Base-by-base conservation (phyloP, 139 green algal genomes). In the Volvox africanus region DNA sequence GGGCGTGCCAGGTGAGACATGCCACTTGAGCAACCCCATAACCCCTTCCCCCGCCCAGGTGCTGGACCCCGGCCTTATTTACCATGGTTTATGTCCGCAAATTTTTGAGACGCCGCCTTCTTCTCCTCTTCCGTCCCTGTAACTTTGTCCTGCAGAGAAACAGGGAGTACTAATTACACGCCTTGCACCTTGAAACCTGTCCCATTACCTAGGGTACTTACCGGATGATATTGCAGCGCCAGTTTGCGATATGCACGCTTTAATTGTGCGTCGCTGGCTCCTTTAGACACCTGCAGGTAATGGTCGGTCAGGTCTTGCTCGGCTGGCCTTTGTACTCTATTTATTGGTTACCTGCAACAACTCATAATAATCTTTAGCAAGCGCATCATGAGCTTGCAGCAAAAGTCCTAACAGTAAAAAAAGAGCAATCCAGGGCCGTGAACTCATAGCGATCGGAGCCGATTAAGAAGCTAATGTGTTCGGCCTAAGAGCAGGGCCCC, bases 241-340 rank as follows among this genome's bases (percentile, higher is more conserved):
- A 99, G 93, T 92, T 99, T 99, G 28, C 97, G 93, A 84, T 99
- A 99, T 0, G 97, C 95, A 12, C 98, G 94, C 92, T 99, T 99
- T 75, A 99, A 98, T 86, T 98, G 95, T 1, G 94, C 94, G 0
- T 99, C 97, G 14, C 83, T 94, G 11, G 98, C 98, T 33, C 91
- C 93, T 50, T 95, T 94, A 9, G 96, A 89, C 6, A 99, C 95
- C 86, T 90, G 71, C 73, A 21, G 14, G 61, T 67, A 22, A 24
- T 62, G 33, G 76, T 20, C 76, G 76, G 76, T 82, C 76, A 79
- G 17, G 71, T 35, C 30, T 79, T 21, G 65, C 65, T 73, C 32
- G 17, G 19, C 2, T 62, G 35, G 11, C 22, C 9, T 17, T 55
- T 68, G 79, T 67, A 22, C 79, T 24, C 35, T 22, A 84, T 17